Percentiles rank a stretch among this genome's conserved stretches.
Conservation (phyloP, 169 alveolate species). For the Eimeria tenella region DNA sequence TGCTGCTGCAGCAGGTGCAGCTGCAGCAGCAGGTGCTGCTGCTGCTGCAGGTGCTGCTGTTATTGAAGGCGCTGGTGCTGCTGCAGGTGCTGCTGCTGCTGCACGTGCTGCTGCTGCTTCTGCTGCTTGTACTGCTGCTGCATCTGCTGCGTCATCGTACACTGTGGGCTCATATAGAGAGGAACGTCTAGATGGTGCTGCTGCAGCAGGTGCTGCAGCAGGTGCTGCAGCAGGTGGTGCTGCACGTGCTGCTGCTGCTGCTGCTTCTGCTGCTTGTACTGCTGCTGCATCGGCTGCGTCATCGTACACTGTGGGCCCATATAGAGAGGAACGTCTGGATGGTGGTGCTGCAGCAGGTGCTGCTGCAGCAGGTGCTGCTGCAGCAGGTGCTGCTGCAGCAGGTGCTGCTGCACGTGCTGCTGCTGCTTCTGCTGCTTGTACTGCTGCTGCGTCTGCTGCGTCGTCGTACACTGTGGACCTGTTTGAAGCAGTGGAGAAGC, state of each 20-base stretch:
- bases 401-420: too few species aligned
- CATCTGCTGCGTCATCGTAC: background rate
- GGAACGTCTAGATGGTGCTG: background rate
- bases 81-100: too few species aligned
- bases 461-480: background rate
- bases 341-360: conserved; percentile 17
- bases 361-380: background rate
- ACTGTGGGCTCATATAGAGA: background rate
- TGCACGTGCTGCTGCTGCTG: background rate
- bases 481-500: background rate
- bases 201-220: too few species aligned
- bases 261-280: background rate
- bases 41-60: background rate
- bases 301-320: too few species aligned
- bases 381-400: background rate
- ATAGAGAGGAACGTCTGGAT: too few species aligned
- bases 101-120: background rate
- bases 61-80: background rate
- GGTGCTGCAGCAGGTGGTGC: too few species aligned
- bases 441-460: background rate
- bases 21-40: background rate
- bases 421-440: background rate
- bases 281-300: background rate
- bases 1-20: background rate
- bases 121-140: background rate